Conservation (phyloP, 2,329 filamentous ascomycete genomes). For the Zymoseptoria ardabiliae region DNA sequence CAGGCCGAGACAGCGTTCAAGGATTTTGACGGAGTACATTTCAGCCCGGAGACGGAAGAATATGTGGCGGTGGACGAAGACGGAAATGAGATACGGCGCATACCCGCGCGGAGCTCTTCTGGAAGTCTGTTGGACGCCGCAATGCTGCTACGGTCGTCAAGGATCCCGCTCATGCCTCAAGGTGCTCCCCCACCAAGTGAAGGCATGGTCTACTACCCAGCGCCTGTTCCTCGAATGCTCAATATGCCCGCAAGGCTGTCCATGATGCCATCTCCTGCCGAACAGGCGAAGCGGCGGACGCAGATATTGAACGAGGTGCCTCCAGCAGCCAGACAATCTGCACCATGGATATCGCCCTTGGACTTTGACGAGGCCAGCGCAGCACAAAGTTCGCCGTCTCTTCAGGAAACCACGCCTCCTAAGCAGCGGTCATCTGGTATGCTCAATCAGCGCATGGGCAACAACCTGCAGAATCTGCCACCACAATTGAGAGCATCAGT, state of each 20-base stretch:
- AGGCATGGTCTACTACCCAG: conserved; percentile 90
- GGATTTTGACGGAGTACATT: conserved; percentile 77
- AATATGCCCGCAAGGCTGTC: conserved; percentile 86
- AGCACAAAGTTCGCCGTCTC: conserved; percentile 2
- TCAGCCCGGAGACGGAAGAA: conserved; percentile 47
- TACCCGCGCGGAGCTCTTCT: conserved; percentile 26
- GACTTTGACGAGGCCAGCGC: conserved; percentile 13
- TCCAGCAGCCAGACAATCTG: conserved; percentile 46
- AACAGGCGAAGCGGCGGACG: conserved; percentile 64
- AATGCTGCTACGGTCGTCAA: conserved; percentile 19
- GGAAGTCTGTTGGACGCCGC: conserved; percentile 23
- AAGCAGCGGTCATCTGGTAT: conserved; percentile 10
- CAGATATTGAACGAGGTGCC: conserved; percentile 54
- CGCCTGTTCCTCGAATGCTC: conserved; percentile 85
- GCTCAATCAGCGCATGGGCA: conserved; percentile 30
- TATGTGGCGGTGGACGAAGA: conserved; percentile 27
- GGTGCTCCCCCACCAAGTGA: conserved; percentile 57
- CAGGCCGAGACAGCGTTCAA: conserved; percentile 62
- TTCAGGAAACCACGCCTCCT: conserved; percentile 2
- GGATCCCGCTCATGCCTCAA: neutral
- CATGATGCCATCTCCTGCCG: conserved; percentile 56
- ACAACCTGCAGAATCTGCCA: conserved; percentile 51
- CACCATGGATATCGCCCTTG: conserved; percentile 37
- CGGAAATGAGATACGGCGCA: conserved; percentile 27
- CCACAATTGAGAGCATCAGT: conserved; percentile 83